These are phyloP conservation scores for Umbilicus rupestris DNA, from an alignment of 164 flowering plant species.

Conservation along the genomic window DNA sequence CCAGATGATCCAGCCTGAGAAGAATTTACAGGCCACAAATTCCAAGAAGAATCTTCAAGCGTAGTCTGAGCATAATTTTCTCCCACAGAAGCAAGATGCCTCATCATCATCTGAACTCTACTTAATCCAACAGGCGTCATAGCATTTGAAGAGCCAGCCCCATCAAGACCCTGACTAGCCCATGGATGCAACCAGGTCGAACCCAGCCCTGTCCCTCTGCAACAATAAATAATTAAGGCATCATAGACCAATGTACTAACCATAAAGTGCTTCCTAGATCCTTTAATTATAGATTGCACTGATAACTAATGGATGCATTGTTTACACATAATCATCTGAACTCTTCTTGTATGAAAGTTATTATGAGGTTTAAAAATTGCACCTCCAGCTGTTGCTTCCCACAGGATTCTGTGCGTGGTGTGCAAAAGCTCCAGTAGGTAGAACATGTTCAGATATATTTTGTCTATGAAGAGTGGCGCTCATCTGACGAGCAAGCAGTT, in stretches of 20 bases:
- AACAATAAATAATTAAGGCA: neutral
- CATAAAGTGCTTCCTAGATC: neutral
- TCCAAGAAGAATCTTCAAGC: slow-evolving; percentile 80
- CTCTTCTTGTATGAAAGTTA: slow-evolving; percentile 3
- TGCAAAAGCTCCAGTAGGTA: slow-evolving; percentile 40
- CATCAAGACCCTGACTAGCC: slow-evolving; percentile 64
- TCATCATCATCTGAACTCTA: slow-evolving; percentile 95
- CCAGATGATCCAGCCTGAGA: slow-evolving; percentile 50
- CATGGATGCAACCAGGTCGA: slow-evolving; percentile 58
- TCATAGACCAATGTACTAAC: neutral
- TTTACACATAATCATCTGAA: neutral
- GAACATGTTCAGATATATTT: slow-evolving; percentile 29
- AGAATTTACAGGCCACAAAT: slow-evolving; percentile 65
- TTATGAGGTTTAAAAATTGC: neutral
- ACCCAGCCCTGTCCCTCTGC: slow-evolving; percentile 52
- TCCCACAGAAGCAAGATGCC: slow-evolving; percentile 96
- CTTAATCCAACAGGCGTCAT: slow-evolving; percentile 61
- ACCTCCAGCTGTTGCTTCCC: slow-evolving; percentile 73
- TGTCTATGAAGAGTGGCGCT: slow-evolving; percentile 46
- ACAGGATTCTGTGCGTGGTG: slow-evolving; percentile 40
- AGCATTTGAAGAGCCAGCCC: slow-evolving; percentile 80
- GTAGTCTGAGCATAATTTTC: slow-evolving; percentile 83
- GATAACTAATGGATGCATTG: neutral
- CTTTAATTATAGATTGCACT: neutral
- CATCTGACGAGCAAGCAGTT: slow-evolving; percentile 69